Conservation (phyloP, 441 rosid species). For the Cnidoscolus chayamansa region DNA sequence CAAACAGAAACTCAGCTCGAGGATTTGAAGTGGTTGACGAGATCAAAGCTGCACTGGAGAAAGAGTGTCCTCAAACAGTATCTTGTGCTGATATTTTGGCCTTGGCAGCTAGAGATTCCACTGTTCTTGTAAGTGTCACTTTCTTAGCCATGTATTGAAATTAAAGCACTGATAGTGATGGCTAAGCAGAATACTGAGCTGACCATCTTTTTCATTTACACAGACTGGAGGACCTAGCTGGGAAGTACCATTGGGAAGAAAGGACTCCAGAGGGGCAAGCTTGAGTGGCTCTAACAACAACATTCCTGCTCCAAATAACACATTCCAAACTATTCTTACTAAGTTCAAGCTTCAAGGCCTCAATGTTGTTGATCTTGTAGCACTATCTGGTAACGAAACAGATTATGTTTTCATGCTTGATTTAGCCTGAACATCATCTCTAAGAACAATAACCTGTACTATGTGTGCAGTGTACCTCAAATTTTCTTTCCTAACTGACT, state of each 20-base stretch:
- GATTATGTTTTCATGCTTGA: not conserved
- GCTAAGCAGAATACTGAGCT: not conserved
- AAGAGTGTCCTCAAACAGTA: constrained; percentile 65
- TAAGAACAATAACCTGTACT: no score
- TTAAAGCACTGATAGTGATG: constrained; percentile 41
- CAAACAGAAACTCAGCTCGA: constrained; percentile 68
- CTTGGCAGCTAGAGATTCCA: constrained; percentile 84
- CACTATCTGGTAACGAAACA: constrained; percentile 63
- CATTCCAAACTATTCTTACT: constrained; percentile 67
- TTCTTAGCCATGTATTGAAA: not conserved
- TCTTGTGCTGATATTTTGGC: constrained; percentile 82
- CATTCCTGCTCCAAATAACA: constrained; percentile 85
- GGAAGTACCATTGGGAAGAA: constrained; percentile 89
- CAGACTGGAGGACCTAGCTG: constrained; percentile 86
- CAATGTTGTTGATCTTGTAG: constrained; percentile 70
- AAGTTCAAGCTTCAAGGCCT: constrained; percentile 73
- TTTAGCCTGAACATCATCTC: not conserved
- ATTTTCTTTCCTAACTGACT: not conserved
- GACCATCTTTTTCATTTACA: constrained; percentile 30
- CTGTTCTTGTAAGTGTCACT: constrained; percentile 58
- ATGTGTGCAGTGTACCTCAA: not conserved
- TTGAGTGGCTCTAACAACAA: constrained; percentile 80
- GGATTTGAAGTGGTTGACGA: constrained; percentile 88
- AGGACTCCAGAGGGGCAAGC: constrained; percentile 72
- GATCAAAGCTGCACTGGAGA: constrained; percentile 69